Conservation (phyloP, 2,329 filamentous ascomycete genomes). For the Lasiodiplodia sp. region DNA sequence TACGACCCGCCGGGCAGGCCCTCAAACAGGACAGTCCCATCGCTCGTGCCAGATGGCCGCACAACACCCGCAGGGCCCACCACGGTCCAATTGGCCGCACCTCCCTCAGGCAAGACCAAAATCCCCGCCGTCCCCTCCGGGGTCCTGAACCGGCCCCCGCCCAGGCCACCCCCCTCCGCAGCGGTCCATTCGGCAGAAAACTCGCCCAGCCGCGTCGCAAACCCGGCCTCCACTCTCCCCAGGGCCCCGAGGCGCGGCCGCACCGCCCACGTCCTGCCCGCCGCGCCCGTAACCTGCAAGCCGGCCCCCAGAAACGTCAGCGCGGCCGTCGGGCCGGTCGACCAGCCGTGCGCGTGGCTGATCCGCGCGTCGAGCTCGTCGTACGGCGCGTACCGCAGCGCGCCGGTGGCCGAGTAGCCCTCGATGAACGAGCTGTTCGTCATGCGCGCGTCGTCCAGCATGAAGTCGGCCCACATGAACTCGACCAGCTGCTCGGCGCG, state of each 20-base stretch:
- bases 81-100: not conserved
- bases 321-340: slow-evolving; percentile 41
- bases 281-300: slow-evolving; percentile 48
- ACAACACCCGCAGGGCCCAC: not conserved
- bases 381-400: slow-evolving; percentile 53
- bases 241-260: slow-evolving; percentile 56
- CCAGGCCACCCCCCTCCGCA: slow-evolving; percentile 25
- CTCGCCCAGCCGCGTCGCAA: slow-evolving; percentile 52
- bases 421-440: slow-evolving; percentile 66
- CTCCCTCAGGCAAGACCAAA: slow-evolving; percentile 34
- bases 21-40: not conserved
- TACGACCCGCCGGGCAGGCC: not conserved
- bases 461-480: slow-evolving; percentile 66
- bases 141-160: not conserved
- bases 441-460: slow-evolving; percentile 63
- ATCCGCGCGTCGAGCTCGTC: not conserved
- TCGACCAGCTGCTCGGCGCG: slow-evolving; percentile 65
- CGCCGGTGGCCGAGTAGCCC: slow-evolving; percentile 64
- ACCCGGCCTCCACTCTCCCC: slow-evolving; percentile 53
- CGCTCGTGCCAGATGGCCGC: not conserved
- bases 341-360: slow-evolving; percentile 53
- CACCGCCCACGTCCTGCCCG: slow-evolving; percentile 54
- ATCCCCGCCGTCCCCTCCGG: not conserved
- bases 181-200: slow-evolving; percentile 29
- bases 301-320: slow-evolving; percentile 54